Conservation (phyloP, 2,329 filamentous ascomycete species). For the Thielaviopsis euricoi region DNA sequence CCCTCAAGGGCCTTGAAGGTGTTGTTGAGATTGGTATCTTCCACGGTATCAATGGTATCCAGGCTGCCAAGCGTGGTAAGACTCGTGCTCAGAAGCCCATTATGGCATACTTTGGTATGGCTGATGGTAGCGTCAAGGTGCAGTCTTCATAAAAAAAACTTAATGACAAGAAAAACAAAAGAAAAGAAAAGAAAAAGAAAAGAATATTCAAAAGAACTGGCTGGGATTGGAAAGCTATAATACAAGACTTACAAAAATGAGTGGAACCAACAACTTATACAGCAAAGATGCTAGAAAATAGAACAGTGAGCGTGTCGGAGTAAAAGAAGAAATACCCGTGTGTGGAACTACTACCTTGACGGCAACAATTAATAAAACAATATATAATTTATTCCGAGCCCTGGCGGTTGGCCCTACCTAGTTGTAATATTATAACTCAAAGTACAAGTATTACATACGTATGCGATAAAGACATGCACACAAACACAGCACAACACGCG, state of each 20-base stretch:
- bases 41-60: constrained; percentile 59
- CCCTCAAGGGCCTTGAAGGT: constrained; percentile 55
- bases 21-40: constrained; percentile 90
- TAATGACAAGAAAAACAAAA: no score
- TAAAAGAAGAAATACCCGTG: neutral
- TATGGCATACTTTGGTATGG: constrained; percentile 88
- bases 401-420: neutral
- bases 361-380: neutral
- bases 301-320: neutral
- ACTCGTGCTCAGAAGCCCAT: constrained; percentile 75
- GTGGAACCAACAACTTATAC: neutral
- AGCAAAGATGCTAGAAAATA: neutral
- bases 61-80: constrained; percentile 37
- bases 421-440: neutral
- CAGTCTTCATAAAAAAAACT: constrained; percentile 4
- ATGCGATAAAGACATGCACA: neutral
- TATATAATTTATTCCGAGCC: neutral
- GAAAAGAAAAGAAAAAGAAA: no score
- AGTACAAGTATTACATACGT: neutral
- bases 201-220: no score
- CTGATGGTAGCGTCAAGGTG: constrained; percentile 37
- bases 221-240: neutral
- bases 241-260: neutral
- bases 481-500: neutral
- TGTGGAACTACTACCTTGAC: neutral